Conservation (phyloP, 2,329 filamentous ascomycete genomes). For the Fusarium bulbicola region DNA sequence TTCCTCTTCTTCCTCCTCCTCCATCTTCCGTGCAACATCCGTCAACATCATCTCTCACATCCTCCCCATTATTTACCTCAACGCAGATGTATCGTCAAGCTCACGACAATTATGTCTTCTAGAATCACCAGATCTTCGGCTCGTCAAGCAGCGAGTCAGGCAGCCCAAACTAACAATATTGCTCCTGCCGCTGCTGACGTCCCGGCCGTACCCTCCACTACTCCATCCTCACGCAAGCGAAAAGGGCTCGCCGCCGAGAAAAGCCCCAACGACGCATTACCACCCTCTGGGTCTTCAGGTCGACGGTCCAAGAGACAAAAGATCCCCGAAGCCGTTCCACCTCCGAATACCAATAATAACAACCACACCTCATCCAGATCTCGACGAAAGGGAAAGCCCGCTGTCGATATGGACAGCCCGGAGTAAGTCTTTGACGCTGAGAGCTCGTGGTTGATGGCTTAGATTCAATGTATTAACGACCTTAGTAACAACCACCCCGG, state of each 20-base stretch:
- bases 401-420: conserved; percentile 76
- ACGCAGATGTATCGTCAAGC: conserved; percentile 40
- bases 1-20: conserved; percentile 10
- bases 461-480: conserved; percentile 13
- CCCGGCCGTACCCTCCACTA: conserved; percentile 53
- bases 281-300: conserved; percentile 50
- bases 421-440: conserved; percentile 59
- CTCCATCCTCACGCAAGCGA: conserved; percentile 73
- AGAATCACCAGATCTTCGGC: conserved; percentile 96
- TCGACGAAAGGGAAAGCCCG: conserved; percentile 68
- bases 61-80: conserved; percentile 30
- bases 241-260: conserved; percentile 70
- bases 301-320: conserved; percentile 78
- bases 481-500: conserved; percentile 50
- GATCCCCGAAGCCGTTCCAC: conserved; percentile 60
- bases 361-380: conserved; percentile 52
- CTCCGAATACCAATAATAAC: conserved; percentile 40
- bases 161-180: conserved; percentile 57
- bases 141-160: conserved; percentile 80
- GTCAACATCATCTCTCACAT: conserved; percentile 20
- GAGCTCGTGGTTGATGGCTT: not conserved
- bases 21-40: conserved; percentile 29
- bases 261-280: conserved; percentile 49
- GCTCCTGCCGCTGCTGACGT: conserved; percentile 51
- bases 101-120: conserved; percentile 83